Percentiles rank a stretch among this genome's conserved stretches.
Conservation (phyloP, 2,329 filamentous ascomycete species). For the Pseudocercospora ulei region DNA sequence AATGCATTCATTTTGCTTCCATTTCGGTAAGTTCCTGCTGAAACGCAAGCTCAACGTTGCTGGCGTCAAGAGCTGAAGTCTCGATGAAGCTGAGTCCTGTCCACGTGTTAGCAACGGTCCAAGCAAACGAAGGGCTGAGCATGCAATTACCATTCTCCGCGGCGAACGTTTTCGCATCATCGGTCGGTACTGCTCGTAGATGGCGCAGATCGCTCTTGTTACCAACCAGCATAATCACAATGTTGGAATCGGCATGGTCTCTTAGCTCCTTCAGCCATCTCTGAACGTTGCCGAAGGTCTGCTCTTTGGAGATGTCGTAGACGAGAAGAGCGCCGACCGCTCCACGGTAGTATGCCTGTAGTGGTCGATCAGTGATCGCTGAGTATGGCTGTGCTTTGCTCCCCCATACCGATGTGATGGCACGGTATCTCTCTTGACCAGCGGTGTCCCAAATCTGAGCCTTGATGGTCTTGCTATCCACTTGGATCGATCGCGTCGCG, state of each 20-base stretch:
- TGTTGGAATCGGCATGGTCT: slow-evolving; percentile 96
- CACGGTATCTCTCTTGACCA: slow-evolving; percentile 96
- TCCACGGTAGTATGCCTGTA: slow-evolving; percentile 58
- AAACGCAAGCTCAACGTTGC: slow-evolving; percentile 76
- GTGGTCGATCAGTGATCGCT: not conserved
- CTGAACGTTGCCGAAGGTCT: slow-evolving; percentile 48
- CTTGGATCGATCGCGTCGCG: slow-evolving; percentile 94
- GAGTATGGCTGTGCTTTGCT: no score
- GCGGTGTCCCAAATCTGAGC: slow-evolving; percentile 99
- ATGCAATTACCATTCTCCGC: slow-evolving; percentile 58
- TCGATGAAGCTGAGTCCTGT: slow-evolving; percentile 80
- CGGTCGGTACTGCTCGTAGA: slow-evolving; percentile 88
- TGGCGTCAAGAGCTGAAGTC: slow-evolving; percentile 95
- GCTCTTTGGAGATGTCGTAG: slow-evolving; percentile 49
- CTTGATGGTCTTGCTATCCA: slow-evolving; percentile 99
- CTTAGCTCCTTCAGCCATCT: slow-evolving; percentile 98
- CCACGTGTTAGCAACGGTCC: not conserved
- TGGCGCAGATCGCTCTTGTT: slow-evolving; percentile 99
- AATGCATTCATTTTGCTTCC: no score
- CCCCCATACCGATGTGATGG: slow-evolving; percentile 97
- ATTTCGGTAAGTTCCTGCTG: slow-evolving; percentile 99
- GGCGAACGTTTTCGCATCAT: slow-evolving; percentile 95
- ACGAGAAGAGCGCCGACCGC: slow-evolving; percentile 94
- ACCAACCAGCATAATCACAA: slow-evolving; percentile 96
- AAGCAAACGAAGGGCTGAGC: no score